Evolutionary conservation across 176 grass and related monocot species (phyloP).

Genomic region (Canna indica): DNA sequence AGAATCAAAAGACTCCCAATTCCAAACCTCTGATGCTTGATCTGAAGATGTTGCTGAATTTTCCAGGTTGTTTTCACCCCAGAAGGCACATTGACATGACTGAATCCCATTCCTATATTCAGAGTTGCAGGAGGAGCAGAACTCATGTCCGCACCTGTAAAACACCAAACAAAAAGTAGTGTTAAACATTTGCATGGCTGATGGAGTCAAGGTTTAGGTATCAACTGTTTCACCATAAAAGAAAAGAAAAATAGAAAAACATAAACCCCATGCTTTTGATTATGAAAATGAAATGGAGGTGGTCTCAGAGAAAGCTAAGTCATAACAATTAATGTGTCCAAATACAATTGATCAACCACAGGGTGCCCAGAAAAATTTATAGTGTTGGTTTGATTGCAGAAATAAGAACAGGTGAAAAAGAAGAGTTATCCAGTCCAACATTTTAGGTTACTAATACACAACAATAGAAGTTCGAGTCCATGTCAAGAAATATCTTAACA

Average conservation of each 20-base stretch:
- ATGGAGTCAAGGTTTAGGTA: not conserved
- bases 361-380: not conserved
- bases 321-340: not conserved
- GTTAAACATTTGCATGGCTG: constrained; percentile 1
- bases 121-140: constrained; percentile 77
- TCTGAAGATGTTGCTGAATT: constrained; percentile 22
- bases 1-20: constrained; percentile 82
- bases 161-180: not conserved
- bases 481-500: not conserved
- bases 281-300: not conserved
- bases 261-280: not conserved
- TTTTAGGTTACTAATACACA: too few species aligned
- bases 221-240: not conserved
- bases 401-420: not conserved
- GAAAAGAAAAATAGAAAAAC: not conserved
- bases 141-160: constrained; percentile 89
- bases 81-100: constrained; percentile 81
- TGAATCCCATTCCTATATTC: constrained; percentile 67
- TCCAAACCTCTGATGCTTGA: constrained; percentile 68
- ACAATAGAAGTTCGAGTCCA: too few species aligned
- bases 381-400: too few species aligned
- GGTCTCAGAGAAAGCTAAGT: not conserved
- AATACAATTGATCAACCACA: not conserved
- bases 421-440: not conserved
- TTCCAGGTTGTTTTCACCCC: constrained; percentile 40